Conservation (phyloP, 2,329 filamentous ascomycete genomes). For the Teratosphaeria pseudoeucalypti region DNA sequence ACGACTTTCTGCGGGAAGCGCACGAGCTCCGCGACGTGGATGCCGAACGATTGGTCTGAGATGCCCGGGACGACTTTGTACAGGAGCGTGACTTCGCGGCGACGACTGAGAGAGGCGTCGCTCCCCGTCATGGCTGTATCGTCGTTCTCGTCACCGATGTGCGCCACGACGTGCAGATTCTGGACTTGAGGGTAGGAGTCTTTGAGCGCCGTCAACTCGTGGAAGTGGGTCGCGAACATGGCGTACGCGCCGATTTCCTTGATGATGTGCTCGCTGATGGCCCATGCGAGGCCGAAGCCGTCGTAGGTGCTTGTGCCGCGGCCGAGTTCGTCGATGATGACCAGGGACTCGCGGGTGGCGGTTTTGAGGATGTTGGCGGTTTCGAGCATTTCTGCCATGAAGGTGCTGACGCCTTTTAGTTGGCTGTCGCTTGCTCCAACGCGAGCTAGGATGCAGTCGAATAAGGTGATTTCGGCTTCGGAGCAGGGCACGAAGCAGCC, state of each 20-base stretch:
- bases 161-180: constrained; percentile 92
- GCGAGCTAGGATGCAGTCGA: constrained; percentile 91
- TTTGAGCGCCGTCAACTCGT: constrained; percentile 85
- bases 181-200: constrained; percentile 79
- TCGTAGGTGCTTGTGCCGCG: constrained; percentile 97
- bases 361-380: constrained; percentile 98
- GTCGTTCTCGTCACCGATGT: constrained; percentile 55
- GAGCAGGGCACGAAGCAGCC: constrained; percentile 92
- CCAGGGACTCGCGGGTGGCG: constrained; percentile 85
- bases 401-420: constrained; percentile 94
- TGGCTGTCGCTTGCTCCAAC: constrained; percentile 95
- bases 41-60: constrained; percentile 95
- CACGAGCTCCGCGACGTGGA: constrained; percentile 94
- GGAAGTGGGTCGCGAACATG: constrained; percentile 96
- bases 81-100: constrained; percentile 78
- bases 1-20: constrained; percentile 95
- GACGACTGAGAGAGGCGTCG: constrained; percentile 40
- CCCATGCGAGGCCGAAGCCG: constrained; percentile 97
- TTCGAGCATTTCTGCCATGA: constrained; percentile 99
- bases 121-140: constrained; percentile 24
- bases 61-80: constrained; percentile 96
- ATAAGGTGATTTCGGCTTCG: constrained; percentile 85
- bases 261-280: constrained; percentile 94
- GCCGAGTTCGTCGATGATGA: constrained; percentile 96
- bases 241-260: constrained; percentile 89